Conservation (phyloP, 2,329 filamentous ascomycete species). For the Xylariaceae sp. region DNA sequence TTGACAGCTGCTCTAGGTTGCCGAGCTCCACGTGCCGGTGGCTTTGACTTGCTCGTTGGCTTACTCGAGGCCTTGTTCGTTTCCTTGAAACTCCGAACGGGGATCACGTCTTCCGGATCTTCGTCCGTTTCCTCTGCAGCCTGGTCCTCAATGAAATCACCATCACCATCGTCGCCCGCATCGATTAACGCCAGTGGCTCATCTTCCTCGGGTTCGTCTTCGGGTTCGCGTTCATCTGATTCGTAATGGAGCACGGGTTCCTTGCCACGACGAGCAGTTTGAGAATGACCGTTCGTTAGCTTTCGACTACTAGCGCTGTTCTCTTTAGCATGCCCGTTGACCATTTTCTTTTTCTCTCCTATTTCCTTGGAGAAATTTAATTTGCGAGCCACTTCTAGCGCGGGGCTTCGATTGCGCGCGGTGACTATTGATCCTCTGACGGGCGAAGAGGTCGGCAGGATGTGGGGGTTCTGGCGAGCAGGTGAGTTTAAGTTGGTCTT, state of each 20-base stretch:
- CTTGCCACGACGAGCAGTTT: constrained; percentile 16
- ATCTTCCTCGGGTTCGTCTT: constrained; percentile 26
- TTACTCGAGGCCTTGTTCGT: constrained; percentile 17
- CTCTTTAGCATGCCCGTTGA: constrained; percentile 24
- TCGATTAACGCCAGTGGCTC: constrained; percentile 25
- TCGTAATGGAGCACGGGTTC: constrained; percentile 23
- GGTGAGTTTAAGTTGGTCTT: constrained; percentile 59
- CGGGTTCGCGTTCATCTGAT: constrained; percentile 17
- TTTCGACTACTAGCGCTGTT: constrained; percentile 25
- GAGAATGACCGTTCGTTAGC: constrained; percentile 20
- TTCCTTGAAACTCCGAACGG: constrained; percentile 20
- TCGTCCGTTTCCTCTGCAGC: constrained; percentile 20
- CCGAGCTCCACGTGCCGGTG: constrained; percentile 24
- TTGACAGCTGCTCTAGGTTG: constrained; percentile 25
- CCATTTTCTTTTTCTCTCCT: constrained; percentile 18
- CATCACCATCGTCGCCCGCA: constrained; percentile 23
- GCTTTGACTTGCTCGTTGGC: constrained; percentile 22
- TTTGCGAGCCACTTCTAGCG: constrained; percentile 45
- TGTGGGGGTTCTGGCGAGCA: constrained; percentile 54
- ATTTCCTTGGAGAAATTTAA: constrained; percentile 45
- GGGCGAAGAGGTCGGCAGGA: constrained; percentile 50
- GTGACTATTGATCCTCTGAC: constrained; percentile 36
- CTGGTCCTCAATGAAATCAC: constrained; percentile 5
- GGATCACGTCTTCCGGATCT: constrained; percentile 23
- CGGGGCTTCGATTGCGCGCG: constrained; percentile 29